Evolutionary conservation across 73 alveolate genomes (phyloP).

Genomic region (Loxodes magnus): DNA sequence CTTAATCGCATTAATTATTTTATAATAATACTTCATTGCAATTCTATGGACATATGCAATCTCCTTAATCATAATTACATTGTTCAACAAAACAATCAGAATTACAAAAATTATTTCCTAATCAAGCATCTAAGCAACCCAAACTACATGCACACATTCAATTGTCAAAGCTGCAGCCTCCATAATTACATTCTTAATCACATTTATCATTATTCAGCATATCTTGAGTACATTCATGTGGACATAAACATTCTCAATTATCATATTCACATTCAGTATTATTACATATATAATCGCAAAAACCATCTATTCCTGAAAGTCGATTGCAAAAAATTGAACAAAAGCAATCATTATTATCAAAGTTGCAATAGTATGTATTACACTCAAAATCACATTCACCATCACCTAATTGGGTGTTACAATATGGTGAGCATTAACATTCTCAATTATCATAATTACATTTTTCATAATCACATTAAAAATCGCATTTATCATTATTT

Average conservation of each 20-base stretch:
- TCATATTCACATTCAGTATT: neutral
- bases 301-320: too few relatives aligned
- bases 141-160: too few relatives aligned
- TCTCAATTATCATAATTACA: neutral
- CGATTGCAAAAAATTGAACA: neutral
- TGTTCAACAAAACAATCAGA: too few relatives aligned
- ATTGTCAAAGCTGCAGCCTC: neutral
- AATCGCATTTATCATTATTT: neutral
- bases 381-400: slow-evolving; percentile 1
- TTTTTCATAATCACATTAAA: neutral
- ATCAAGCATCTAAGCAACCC: too few relatives aligned
- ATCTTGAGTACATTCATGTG: neutral
- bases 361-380: neutral
- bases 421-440: neutral
- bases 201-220: slow-evolving; percentile 1
- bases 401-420: neutral
- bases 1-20: too few relatives aligned
- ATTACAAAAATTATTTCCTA: too few relatives aligned
- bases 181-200: neutral
- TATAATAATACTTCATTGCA: too few relatives aligned
- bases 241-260: neutral
- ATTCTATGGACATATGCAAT: too few relatives aligned
- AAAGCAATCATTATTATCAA: neutral
- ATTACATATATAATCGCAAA: slow-evolving; percentile 1
- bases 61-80: too few relatives aligned